Conservation (phyloP, 163 green algal species). For the Scenedesmus sp. region DNA sequence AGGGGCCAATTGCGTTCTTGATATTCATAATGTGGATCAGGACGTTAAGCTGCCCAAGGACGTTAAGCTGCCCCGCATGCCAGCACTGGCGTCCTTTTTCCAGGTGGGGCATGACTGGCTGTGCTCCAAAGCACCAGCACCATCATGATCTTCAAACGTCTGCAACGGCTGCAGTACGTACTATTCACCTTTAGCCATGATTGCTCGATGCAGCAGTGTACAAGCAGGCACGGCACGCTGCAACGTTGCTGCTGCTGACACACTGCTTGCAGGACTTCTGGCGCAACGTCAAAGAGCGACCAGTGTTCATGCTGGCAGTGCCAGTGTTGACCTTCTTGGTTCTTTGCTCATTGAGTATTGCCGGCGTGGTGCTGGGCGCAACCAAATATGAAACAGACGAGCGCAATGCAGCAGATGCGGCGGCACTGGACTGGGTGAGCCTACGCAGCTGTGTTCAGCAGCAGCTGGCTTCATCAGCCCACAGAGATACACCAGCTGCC, state of each 20-base stretch:
- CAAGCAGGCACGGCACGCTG: background rate
- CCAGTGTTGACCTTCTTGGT: slow-evolving; percentile 50
- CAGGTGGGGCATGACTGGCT: background rate
- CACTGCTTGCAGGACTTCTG: slow-evolving; percentile 44
- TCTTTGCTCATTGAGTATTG: slow-evolving; percentile 40
- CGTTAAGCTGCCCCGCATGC: background rate
- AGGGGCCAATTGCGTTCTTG: background rate
- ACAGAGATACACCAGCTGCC: background rate
- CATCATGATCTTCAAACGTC: background rate
- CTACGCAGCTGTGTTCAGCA: too few relatives aligned
- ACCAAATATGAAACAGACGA: slow-evolving; percentile 45
- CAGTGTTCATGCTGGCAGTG: slow-evolving; percentile 50
- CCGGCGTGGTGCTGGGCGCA: slow-evolving; percentile 52
- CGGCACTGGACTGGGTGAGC: slow-evolving; percentile 57
- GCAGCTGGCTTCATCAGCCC: background rate
- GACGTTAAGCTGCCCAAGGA: background rate
- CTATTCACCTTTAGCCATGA: background rate
- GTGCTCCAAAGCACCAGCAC: background rate
- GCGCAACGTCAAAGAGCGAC: slow-evolving; percentile 39
- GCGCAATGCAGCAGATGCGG: background rate
- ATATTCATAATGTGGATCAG: background rate
- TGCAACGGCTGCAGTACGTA: background rate
- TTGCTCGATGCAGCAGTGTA: background rate
- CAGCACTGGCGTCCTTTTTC: background rate
- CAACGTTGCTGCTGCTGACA: background rate